These are phyloP conservation scores for Cytospora mali DNA, from an alignment of 2,329 filamentous ascomycete species.

Conservation along the genomic window DNA sequence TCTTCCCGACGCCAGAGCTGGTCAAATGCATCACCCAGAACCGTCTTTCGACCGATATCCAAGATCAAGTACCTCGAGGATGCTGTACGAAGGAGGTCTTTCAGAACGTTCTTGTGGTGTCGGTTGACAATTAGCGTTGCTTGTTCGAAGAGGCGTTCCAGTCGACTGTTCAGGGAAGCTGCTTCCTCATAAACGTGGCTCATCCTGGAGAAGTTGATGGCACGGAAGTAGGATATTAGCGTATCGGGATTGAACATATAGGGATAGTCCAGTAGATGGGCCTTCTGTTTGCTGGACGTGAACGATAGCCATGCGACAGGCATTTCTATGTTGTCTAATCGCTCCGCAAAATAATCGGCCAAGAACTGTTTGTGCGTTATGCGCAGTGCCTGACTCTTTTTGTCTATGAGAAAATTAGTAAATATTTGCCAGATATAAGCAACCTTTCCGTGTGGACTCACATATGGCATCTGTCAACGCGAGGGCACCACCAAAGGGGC, in stretches of 20 bases:
- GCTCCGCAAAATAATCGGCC: constrained; percentile 74
- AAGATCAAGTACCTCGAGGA: constrained; percentile 73
- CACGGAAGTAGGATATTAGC: constrained; percentile 81
- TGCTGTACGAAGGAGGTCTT: constrained; percentile 65
- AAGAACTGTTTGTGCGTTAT: constrained; percentile 71
- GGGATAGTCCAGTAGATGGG: constrained; percentile 78
- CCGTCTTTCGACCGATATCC: constrained; percentile 66
- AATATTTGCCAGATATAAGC: no score
- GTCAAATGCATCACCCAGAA: constrained; percentile 76
- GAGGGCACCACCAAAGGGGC: constrained; percentile 75
- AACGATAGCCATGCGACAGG: constrained; percentile 72
- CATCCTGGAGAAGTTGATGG: constrained; percentile 88
- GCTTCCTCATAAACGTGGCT: constrained; percentile 75
- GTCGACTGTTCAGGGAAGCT: constrained; percentile 57
- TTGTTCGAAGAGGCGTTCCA: constrained; percentile 57
- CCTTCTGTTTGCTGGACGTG: constrained; percentile 59
- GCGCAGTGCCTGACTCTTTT: constrained; percentile 64
- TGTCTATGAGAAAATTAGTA: constrained; percentile 43
- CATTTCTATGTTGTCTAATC: constrained; percentile 73
- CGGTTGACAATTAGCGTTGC: constrained; percentile 58
- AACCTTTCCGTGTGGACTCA: constrained; percentile 46
- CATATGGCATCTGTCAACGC: constrained; percentile 73
- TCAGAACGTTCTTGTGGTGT: constrained; percentile 63
- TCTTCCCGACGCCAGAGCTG: constrained; percentile 87
- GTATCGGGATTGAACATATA: constrained; percentile 76